Percentiles rank a stretch among this genome's conserved stretches.
Evolutionary conservation across 139 green algal species (phyloP).

Genomic region (Coelastrella sp.): DNA sequence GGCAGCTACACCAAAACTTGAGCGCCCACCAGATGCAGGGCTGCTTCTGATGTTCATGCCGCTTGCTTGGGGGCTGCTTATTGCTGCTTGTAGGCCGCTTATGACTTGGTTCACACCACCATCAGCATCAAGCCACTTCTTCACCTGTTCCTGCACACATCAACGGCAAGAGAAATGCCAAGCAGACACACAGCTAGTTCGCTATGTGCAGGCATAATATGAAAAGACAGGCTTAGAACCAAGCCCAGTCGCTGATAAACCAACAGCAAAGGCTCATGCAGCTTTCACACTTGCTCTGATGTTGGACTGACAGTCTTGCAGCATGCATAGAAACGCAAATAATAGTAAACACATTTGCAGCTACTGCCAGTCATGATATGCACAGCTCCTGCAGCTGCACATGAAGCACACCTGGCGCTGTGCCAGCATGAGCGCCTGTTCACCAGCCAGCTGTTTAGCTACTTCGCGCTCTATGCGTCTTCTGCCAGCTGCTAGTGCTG

Average conservation of each 20-base stretch:
- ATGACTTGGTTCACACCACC: neutral
- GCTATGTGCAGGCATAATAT: too few relatives aligned
- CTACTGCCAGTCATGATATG: neutral
- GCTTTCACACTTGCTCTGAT: too few relatives aligned
- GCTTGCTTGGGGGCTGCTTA: neutral
- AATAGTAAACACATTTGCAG: too few relatives aligned
- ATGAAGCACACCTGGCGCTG: constrained; percentile 4
- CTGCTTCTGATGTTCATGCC: neutral
- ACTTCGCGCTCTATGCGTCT: constrained; percentile 45
- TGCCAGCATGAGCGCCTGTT: constrained; percentile 5
- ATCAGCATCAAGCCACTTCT: constrained; percentile 28
- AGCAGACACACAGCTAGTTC: neutral
- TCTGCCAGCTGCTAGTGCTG: constrained; percentile 42
- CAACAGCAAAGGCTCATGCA: too few relatives aligned
- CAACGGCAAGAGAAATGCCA: neutral
- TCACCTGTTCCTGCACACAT: constrained; percentile 31
- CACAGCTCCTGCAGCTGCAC: neutral
- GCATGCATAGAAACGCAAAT: too few relatives aligned
- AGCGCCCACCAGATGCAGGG: neutral
- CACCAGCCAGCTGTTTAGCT: constrained; percentile 34
- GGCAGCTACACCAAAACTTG: neutral
- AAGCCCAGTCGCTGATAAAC: too few relatives aligned
- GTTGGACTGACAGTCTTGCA: too few relatives aligned
- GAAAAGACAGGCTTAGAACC: too few relatives aligned
- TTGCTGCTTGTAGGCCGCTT: constrained; percentile 1